These are phyloP conservation scores for Crucibulum parvulum DNA, from an alignment of 1,284 basidiomycete genomes.

Conservation along the genomic window DNA sequence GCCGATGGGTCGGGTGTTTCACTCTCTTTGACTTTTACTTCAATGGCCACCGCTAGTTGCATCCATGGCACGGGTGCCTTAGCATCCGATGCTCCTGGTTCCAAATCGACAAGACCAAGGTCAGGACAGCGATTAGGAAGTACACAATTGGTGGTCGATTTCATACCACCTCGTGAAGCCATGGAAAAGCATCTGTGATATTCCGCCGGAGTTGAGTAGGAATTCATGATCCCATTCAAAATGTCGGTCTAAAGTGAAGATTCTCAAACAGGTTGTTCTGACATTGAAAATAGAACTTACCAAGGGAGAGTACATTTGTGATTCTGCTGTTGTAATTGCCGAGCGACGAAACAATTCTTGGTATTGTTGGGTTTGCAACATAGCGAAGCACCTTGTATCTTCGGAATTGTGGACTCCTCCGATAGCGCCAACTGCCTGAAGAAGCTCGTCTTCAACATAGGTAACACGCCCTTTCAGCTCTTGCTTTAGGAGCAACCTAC, in stretches of 20 bases:
- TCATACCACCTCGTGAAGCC: too few species aligned
- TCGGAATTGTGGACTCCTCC: neutral
- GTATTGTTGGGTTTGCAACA: neutral
- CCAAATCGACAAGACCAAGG: neutral
- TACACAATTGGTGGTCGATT: neutral
- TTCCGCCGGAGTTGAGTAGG: too few species aligned
- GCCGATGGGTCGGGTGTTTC: neutral
- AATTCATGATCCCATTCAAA: too few species aligned
- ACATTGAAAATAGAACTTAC: too few species aligned
- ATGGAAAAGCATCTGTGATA: too few species aligned
- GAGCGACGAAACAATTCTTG: neutral
- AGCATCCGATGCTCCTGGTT: neutral
- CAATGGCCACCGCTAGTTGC: neutral
- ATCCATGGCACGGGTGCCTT: neutral
- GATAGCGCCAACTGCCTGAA: neutral
- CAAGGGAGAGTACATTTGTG: too few species aligned
- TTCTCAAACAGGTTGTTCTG: too few species aligned
- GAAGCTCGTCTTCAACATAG: neutral
- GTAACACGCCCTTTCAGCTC: neutral
- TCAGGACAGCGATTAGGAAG: neutral
- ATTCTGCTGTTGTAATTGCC: neutral
- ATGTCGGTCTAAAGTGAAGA: too few species aligned
- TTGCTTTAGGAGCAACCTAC: neutral
- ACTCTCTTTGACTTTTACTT: neutral
- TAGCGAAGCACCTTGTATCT: neutral